Evolutionary conservation across 768 basidiomycete genomes (phyloP).

Genomic region (Lentinula guzmanii): DNA sequence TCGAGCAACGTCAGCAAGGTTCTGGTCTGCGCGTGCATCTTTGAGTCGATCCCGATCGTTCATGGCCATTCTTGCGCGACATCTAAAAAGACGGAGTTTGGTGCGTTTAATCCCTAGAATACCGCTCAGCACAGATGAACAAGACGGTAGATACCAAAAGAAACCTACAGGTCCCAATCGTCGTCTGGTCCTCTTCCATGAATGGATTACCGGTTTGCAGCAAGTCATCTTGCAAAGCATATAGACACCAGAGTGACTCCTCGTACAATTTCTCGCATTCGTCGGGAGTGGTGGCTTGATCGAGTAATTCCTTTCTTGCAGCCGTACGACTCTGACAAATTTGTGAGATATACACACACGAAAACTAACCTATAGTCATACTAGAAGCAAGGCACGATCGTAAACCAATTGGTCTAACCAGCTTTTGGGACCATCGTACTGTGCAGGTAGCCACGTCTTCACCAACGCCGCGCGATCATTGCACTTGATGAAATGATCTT

Average conservation of each 20-base stretch:
- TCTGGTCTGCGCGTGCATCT: conserved; percentile 75
- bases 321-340: conserved; percentile 77
- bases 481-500: conserved; percentile 89
- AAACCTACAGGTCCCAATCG: conserved; percentile 67
- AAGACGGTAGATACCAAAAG: background rate
- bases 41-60: conserved; percentile 63
- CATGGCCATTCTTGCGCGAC: conserved; percentile 74
- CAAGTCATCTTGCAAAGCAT: conserved; percentile 86
- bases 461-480: conserved; percentile 86
- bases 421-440: conserved; percentile 75
- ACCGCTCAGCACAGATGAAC: background rate
- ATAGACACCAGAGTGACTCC: conserved; percentile 90
- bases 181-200: conserved; percentile 76
- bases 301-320: conserved; percentile 84
- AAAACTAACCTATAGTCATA: conserved; percentile 20
- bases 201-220: conserved; percentile 78
- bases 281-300: conserved; percentile 66
- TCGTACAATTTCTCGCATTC: conserved; percentile 95
- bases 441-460: conserved; percentile 82
- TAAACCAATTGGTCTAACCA: conserved; percentile 91
- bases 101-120: conserved; percentile 75
- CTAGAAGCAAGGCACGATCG: conserved; percentile 83
- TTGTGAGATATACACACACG: background rate
- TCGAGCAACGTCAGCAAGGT: conserved; percentile 67
- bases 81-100: conserved; percentile 75